Evolutionary conservation across 148 eudicot species (phyloP).

Genomic region (Beta vulgaris): DNA sequence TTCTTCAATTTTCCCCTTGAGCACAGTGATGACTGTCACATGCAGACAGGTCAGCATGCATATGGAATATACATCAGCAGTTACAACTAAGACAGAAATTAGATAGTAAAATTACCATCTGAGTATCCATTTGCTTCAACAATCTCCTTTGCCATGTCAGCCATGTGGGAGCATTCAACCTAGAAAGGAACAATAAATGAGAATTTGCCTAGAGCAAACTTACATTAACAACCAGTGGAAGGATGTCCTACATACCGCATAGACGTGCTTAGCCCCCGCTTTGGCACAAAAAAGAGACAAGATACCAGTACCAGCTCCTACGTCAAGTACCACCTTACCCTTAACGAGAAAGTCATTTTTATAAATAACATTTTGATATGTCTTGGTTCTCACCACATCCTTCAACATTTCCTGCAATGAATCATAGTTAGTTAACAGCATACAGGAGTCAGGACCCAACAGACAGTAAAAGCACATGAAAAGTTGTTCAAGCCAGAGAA

Average conservation of each 20-base stretch:
- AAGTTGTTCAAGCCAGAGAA: background rate
- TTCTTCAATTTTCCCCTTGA: conserved; percentile 95
- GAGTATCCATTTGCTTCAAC: conserved; percentile 76
- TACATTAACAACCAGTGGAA: background rate
- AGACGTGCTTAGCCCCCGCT: conserved; percentile 98
- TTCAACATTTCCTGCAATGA: conserved; percentile 92
- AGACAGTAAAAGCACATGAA: background rate
- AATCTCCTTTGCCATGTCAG: conserved; percentile 89
- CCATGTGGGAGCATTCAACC: conserved; percentile 99
- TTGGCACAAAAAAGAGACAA: conserved; percentile 97
- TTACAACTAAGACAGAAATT: conserved; percentile 4
- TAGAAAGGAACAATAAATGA: conserved; percentile 21
- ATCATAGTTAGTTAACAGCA: conserved; percentile 4
- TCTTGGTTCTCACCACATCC: conserved; percentile 91
- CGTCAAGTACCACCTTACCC: conserved; percentile 94
- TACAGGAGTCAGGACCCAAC: background rate
- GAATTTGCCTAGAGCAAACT: background rate
- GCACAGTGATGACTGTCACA: conserved; percentile 73
- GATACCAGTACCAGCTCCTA: conserved; percentile 99
- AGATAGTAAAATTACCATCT: conserved; percentile 45
- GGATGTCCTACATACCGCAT: conserved; percentile 56
- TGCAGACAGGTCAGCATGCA: conserved; percentile 14
- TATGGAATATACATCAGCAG: background rate
- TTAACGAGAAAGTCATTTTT: conserved; percentile 74
- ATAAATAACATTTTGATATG: conserved; percentile 89